Evolutionary conservation across 2,329 filamentous ascomycete species (phyloP).

Genomic region (Periconia sp.): DNA sequence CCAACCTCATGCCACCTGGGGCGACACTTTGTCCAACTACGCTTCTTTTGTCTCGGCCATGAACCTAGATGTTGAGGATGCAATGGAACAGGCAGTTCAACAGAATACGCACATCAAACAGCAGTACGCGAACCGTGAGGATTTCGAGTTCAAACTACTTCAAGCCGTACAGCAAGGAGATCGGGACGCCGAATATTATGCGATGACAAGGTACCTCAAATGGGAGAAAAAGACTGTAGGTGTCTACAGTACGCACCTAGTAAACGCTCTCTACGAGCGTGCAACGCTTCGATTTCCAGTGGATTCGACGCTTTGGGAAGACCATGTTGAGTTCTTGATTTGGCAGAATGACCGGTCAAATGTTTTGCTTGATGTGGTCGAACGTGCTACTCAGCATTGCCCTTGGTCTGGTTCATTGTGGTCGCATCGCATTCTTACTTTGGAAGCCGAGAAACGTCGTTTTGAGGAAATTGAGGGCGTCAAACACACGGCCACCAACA

Average conservation of each 20-base stretch:
- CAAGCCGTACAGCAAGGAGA: constrained; percentile 61
- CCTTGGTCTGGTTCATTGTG: constrained; percentile 91
- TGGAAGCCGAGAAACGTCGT: constrained; percentile 74
- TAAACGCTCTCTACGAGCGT: constrained; percentile 72
- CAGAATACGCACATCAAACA: constrained; percentile 65
- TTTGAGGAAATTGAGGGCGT: constrained; percentile 84
- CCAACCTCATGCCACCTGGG: constrained; percentile 74
- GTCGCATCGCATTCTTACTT: constrained; percentile 83
- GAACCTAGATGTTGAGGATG: constrained; percentile 70
- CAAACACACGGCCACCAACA: constrained; percentile 89
- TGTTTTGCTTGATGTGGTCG: constrained; percentile 68
- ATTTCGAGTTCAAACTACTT: constrained; percentile 67
- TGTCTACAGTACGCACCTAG: constrained; percentile 55
- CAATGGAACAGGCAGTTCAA: constrained; percentile 69
- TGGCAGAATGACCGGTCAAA: constrained; percentile 46
- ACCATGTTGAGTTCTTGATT: constrained; percentile 75
- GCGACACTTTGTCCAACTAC: constrained; percentile 72
- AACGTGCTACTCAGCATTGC: constrained; percentile 84
- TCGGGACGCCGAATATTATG: constrained; percentile 56
- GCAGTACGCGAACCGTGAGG: constrained; percentile 65
- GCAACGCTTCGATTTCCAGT: constrained; percentile 73
- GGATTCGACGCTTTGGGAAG: constrained; percentile 77
- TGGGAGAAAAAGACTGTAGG: constrained; percentile 74
- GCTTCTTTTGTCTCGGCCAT: constrained; percentile 74
- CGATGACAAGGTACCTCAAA: constrained; percentile 71